Base-by-base conservation (phyloP, 176 grass and related monocot species). In the Zizania latifolia region DNA sequence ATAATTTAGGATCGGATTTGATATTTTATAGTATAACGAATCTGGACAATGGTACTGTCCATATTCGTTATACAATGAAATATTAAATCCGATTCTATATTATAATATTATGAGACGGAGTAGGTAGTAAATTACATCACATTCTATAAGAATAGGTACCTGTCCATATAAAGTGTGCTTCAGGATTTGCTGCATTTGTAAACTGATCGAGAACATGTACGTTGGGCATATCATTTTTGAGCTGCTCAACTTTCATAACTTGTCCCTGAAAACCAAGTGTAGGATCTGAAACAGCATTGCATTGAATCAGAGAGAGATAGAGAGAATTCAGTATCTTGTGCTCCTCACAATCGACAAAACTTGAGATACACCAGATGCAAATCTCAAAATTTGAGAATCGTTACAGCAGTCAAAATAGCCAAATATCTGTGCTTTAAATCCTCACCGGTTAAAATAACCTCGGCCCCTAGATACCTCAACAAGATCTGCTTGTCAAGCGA, bases 401-500 rank as follows among this genome's bases (percentile, higher is more conserved):
- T 39, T 12, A 38, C 33, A 39, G 5, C 15, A 31, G 17, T 43
- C 1, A 58, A 56, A 19, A 9, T 50, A 16, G 62, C 62, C 22
- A 40, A 23, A 17, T 3, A 9, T 38, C 28, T 30, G 21, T 31
- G 45, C 51, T 36, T 44, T 34, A 6, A 29, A 63, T 13, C n/a
- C 66, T 65, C 75, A 95, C 88, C 86, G 5, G 85, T 89, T 70
- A 95, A 33, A 32, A 78, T 60, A 27, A 95, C 40, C 70, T 91
- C 88, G 3, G 83, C 83, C n/a, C 92, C 92, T 72, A 95, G 43
- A 78, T 84, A 91, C 80, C 81, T 86, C 79, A 95, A 57, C 17
- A 95, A 43, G 28, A 95, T 86, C 53, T 71, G 86, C 41, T 91
- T 95, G 43, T 95, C 92, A 21, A 91, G 67, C 27, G 86, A 91